Conservation (phyloP, 1,284 basidiomycete genomes). For the Apiotrichum brassicae region DNA sequence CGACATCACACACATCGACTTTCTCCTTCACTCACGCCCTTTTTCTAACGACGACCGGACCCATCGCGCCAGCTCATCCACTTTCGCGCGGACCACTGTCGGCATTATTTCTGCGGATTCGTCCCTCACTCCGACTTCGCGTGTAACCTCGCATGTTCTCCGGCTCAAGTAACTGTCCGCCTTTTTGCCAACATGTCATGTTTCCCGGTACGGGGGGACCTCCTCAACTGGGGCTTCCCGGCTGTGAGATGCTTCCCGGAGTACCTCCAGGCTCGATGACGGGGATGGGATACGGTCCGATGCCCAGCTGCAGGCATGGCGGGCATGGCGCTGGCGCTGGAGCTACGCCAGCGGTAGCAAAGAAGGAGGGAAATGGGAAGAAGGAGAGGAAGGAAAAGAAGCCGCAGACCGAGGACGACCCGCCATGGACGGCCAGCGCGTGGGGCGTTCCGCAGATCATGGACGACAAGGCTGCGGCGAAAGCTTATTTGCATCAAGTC, state of each 20-base stretch:
- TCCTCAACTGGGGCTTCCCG: not conserved
- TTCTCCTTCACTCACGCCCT: too few relatives aligned
- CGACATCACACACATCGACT: too few relatives aligned
- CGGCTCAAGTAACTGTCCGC: too few relatives aligned
- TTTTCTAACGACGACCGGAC: too few relatives aligned
- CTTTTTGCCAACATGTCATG: not conserved
- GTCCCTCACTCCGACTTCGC: too few relatives aligned
- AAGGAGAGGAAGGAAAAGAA: not conserved
- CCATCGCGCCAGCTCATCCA: too few relatives aligned
- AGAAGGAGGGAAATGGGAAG: not conserved
- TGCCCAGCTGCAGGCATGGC: not conserved
- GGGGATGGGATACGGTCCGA: not conserved
- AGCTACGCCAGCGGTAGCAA: not conserved
- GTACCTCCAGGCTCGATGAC: not conserved
- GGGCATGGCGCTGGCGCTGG: not conserved
- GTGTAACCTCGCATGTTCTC: too few relatives aligned
- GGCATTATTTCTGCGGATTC: too few relatives aligned
- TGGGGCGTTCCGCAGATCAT: not conserved
- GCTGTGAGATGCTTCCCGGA: not conserved
- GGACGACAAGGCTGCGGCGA: not conserved
- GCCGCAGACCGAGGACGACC: not conserved
- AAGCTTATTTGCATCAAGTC: conserved; percentile 1
- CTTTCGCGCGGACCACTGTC: too few relatives aligned
- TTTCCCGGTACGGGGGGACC: not conserved
- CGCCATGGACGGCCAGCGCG: not conserved